Evolutionary conservation across 805 yeast species (phyloP).

Genomic region (Brettanomyces sp.): DNA sequence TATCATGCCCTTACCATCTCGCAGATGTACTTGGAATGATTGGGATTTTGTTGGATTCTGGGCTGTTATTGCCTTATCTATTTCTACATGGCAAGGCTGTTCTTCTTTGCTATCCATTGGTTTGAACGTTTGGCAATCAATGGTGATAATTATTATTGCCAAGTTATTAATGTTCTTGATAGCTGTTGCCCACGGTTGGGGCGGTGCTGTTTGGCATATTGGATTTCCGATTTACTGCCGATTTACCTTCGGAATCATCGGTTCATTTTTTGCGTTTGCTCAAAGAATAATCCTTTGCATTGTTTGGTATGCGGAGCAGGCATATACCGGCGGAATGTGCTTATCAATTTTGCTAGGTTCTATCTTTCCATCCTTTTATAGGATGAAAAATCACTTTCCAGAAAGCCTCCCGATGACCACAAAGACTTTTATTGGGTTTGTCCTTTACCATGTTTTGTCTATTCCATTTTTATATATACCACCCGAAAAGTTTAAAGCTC

Average conservation of each 20-base stretch:
- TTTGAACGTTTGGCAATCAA: constrained; percentile 7
- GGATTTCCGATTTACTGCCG: constrained; percentile 37
- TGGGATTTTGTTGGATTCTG: constrained; percentile 1
- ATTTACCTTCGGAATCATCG: constrained; percentile 35
- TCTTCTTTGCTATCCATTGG: constrained; percentile 33
- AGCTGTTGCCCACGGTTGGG: constrained; percentile 35
- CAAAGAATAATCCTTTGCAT: constrained; percentile 33
- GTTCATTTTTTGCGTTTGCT: constrained; percentile 31
- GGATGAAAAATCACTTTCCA: constrained; percentile 31
- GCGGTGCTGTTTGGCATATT: constrained; percentile 39
- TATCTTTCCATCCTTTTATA: constrained; percentile 29
- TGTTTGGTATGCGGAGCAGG: constrained; percentile 37
- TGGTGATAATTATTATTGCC: constrained; percentile 29
- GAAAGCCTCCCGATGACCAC: constrained; percentile 30
- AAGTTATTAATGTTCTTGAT: constrained; percentile 32
- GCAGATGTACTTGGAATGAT: background rate
- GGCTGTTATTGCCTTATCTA: background rate
- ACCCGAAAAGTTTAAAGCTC: constrained; percentile 26
- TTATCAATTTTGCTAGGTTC: constrained; percentile 29
- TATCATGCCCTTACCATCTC: background rate
- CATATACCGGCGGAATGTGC: constrained; percentile 38
- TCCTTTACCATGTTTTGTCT: constrained; percentile 34
- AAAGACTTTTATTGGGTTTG: constrained; percentile 32
- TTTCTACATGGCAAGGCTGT: constrained; percentile 30
- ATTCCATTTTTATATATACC: constrained; percentile 30